Conservation (phyloP, 2,329 filamentous ascomycete genomes). For the Sclerotinia glacialis region DNA sequence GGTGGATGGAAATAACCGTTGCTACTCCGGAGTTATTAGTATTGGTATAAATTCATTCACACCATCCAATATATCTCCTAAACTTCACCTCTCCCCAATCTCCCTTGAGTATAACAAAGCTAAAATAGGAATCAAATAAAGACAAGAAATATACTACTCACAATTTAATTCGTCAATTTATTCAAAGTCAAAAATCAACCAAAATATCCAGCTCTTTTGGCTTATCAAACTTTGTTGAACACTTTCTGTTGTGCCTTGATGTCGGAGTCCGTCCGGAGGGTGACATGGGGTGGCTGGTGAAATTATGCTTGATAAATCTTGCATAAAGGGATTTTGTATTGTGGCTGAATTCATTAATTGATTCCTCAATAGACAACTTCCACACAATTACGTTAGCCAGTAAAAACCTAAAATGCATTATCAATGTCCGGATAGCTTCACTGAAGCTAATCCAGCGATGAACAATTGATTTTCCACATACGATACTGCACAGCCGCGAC, state of each 20-base stretch:
- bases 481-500: background rate
- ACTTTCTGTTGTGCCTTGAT: background rate
- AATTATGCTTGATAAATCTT: background rate
- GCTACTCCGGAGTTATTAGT: conserved; percentile 13
- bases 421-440: conserved; percentile 15
- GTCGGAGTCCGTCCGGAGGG: conserved; percentile 8
- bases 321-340: background rate
- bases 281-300: conserved; percentile 9
- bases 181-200: background rate
- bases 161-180: background rate
- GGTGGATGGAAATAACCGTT: conserved; percentile 3
- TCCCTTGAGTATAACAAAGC: background rate
- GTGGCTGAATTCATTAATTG: conserved; percentile 1
- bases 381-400: background rate
- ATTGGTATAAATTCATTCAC: background rate
- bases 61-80: background rate
- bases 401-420: background rate
- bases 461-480: background rate
- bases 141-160: background rate
- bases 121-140: background rate
- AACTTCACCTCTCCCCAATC: background rate
- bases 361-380: background rate
- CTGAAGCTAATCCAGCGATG: conserved; percentile 2
- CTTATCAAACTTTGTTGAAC: conserved; percentile 18
- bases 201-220: conserved; percentile 4